Evolutionary conservation across 805 yeast species (phyloP), one percentile per base, ranked within the genome.

Genomic region (Saturnispora serradocipensis): DNA sequence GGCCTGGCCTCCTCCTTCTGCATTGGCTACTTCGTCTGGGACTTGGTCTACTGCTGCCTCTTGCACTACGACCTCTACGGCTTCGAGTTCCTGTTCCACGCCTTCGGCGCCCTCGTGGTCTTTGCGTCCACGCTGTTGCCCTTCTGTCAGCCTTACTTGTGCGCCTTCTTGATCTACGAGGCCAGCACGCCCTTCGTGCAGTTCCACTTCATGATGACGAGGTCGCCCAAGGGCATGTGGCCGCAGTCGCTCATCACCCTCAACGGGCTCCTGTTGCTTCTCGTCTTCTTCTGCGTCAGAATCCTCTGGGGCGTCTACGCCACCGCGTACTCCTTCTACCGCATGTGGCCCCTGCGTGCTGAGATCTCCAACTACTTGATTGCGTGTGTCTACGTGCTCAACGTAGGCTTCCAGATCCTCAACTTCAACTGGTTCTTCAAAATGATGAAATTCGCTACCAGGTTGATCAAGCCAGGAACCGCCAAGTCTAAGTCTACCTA

Each of bases 121-220:
- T 87, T 90, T 63, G 61, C 69, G 2, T 67, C 78, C 49, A 74
- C 88, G 2, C 72, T 86, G 54, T 65, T 72, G 32, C 97, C 97
- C 3, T 86, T 82, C 66, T 79, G 88, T 63, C 81, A 84, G 67
- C 84, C 89, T 48, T 84, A 86, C 80, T 77, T 86, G 27, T 91
- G 96, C 1, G 80, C 83, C 20, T 93, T 90, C 65, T 73, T 93
- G 59, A 65, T 86, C 47, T 93, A 86, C 67, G 99, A 93, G 69
- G 75, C 86, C 40, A 84, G 95, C 45, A 87, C 97, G 2, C 98
- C 98, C 8, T 93, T 93, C 68, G 96, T 93, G 55, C 95, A 93
- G 67, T 66, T 87, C 63, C 88, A 93, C 67, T 93, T 97, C 97
- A 90, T 84, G 67, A 82, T 88, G 34, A 76, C 85, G 32, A 83